phyloP scores from a whole-genome alignment of 108 stramenopile species.

The Aureococcus anophagefferens region DNA sequence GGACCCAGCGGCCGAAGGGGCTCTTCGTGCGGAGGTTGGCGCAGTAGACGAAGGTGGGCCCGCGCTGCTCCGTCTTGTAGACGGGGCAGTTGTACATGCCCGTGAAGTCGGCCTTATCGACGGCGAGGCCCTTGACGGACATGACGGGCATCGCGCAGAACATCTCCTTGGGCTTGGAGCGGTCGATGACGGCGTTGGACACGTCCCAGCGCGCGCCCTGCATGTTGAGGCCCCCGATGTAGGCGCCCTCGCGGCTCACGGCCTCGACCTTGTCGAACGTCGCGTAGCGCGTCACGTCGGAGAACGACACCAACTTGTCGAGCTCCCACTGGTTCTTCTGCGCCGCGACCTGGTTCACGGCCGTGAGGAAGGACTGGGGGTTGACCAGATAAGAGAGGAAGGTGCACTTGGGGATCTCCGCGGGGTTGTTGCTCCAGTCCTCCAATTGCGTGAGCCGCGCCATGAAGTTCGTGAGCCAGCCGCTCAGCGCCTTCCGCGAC shows the following conservation, averaged over 20 bases:
- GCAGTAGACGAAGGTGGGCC: slow-evolving; percentile 67
- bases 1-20: slow-evolving; percentile 60
- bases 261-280: slow-evolving; percentile 57
- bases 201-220: slow-evolving; percentile 78
- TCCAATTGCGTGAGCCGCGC: slow-evolving; percentile 62
- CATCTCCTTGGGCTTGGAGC: slow-evolving; percentile 76
- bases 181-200: slow-evolving; percentile 43
- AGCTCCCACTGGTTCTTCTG: slow-evolving; percentile 70
- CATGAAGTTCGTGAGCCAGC: slow-evolving; percentile 62
- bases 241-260: slow-evolving; percentile 66
- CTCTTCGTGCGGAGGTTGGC: slow-evolving; percentile 73
- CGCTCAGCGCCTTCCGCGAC: slow-evolving; percentile 45
- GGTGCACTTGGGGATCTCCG: slow-evolving; percentile 75
- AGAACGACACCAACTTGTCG: slow-evolving; percentile 73
- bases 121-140: slow-evolving; percentile 63
- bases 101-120: slow-evolving; percentile 57
- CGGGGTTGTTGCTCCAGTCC: slow-evolving; percentile 72
- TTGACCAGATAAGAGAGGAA: slow-evolving; percentile 70
- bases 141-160: slow-evolving; percentile 72
- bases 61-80: slow-evolving; percentile 68
- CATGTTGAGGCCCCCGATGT: slow-evolving; percentile 59
- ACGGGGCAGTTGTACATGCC: slow-evolving; percentile 65
- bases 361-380: slow-evolving; percentile 79
- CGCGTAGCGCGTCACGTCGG: slow-evolving; percentile 70
- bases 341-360: slow-evolving; percentile 76